A percentile compares a stretch with the other conserved stretches of the same genome.
phyloP scores from a whole-genome alignment of 1,284 basidiomycete genomes.

The Athelia psychrophila region DNA sequence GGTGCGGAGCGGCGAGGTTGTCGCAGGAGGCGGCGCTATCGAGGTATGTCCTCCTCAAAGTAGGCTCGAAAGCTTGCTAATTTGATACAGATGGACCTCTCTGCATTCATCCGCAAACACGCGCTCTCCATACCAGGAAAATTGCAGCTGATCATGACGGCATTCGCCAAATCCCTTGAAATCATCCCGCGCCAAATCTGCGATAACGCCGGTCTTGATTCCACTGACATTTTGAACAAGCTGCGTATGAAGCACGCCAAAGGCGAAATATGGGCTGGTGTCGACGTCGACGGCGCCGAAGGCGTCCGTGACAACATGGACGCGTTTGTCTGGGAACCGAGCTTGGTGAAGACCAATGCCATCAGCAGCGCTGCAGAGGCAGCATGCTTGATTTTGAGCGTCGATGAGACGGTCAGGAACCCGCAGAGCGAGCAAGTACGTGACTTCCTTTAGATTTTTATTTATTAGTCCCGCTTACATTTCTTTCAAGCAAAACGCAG shows the following conservation, averaged over 20 bases:
- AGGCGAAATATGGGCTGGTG: constrained; percentile 88
- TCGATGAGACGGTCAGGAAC: constrained; percentile 94
- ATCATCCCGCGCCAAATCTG: constrained; percentile 98
- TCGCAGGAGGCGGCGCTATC: constrained; percentile 96
- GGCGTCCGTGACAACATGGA: constrained; percentile 96
- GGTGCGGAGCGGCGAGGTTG: constrained; percentile 93
- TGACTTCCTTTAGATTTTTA: constrained; percentile 11
- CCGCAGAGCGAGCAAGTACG: constrained; percentile 87
- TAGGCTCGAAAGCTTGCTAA: constrained; percentile 4
- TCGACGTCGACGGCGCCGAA: constrained; percentile 89
- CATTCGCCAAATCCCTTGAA: constrained; percentile 96
- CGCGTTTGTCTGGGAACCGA: constrained; percentile 98
- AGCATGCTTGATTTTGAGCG: constrained; percentile 91
- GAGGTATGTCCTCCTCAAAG: constrained; percentile 60
- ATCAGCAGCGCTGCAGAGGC: constrained; percentile 95
- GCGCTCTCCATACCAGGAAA: constrained; percentile 95
- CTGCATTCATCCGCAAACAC: constrained; percentile 87
- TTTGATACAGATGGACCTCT: constrained; percentile 83
- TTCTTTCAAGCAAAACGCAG: constrained; percentile 56
- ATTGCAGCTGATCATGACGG: constrained; percentile 91
- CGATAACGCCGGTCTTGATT: constrained; percentile 98
- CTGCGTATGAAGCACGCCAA: constrained; percentile 95
- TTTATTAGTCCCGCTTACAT: constrained; percentile 9
- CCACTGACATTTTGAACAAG: constrained; percentile 97
- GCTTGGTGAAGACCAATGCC: constrained; percentile 94